A percentile compares a stretch with the other conserved stretches of the same genome.
Conservation (phyloP, 129 eudicot species). For the Flaveria linearis region DNA sequence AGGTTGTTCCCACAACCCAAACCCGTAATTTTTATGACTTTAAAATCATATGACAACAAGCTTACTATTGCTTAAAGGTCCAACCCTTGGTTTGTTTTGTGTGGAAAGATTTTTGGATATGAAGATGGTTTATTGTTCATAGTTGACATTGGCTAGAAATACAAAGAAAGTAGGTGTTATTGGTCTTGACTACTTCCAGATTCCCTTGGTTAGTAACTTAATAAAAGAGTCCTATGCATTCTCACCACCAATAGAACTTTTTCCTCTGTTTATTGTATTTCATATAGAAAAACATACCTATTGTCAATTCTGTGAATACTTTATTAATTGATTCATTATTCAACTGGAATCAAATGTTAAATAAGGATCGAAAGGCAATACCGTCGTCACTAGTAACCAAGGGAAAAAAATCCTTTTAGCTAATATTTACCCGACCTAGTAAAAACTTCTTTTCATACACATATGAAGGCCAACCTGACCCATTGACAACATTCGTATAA, state of each 20-base stretch:
- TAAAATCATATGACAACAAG: too few relatives aligned
- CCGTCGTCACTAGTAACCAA: neutral
- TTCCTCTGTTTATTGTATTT: neutral
- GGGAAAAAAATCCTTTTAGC: too few relatives aligned
- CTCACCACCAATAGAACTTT: neutral
- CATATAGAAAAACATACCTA: neutral
- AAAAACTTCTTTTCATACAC: too few relatives aligned
- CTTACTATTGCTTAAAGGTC: too few relatives aligned
- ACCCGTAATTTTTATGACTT: too few relatives aligned
- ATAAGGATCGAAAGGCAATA: neutral
- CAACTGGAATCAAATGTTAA: neutral
- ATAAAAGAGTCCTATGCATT: conserved; percentile 16
- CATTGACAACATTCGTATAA: neutral
- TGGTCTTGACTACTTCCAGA: conserved; percentile 45
- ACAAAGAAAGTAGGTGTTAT: conserved; percentile 19
- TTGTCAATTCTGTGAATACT: conserved; percentile 18
- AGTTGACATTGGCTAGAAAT: conserved; percentile 16
- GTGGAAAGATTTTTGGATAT: conserved; percentile 22
- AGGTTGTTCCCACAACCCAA: too few relatives aligned
- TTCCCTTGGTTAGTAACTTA: conserved; percentile 21
- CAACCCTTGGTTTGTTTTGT: too few relatives aligned
- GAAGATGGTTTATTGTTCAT: conserved; percentile 18
- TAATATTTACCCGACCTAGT: too few relatives aligned
- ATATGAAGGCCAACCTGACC: neutral
- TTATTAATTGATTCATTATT: conserved; percentile 29